These are phyloP conservation scores for Leishmania braziliensis DNA, from an alignment of 208 protist species.

Conservation along the genomic window DNA sequence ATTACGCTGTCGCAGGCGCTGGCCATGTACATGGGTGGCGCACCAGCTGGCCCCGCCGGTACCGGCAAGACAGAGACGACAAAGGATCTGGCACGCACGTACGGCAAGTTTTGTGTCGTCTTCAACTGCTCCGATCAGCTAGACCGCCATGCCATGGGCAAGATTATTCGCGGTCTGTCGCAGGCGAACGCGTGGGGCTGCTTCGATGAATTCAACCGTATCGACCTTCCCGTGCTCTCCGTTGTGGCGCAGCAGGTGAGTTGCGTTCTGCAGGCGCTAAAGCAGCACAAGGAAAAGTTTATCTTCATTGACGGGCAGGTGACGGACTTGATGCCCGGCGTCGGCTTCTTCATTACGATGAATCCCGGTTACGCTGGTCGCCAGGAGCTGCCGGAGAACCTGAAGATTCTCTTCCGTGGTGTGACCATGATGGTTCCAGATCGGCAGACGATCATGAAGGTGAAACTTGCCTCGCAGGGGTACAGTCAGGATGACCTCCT, in stretches of 20 bases:
- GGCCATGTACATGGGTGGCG: conserved; percentile 3
- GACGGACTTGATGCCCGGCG: conserved; percentile 90
- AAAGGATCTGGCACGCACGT: conserved; percentile 94
- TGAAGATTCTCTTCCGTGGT: conserved; percentile 98
- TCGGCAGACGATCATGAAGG: conserved; percentile 97
- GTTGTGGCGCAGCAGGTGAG: conserved; percentile 95
- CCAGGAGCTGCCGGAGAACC: conserved; percentile 98
- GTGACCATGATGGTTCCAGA: conserved; percentile 99
- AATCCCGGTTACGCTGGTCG: conserved; percentile 98
- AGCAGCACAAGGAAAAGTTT: conserved; percentile 93
- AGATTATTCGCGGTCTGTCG: conserved; percentile 95
- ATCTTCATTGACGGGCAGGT: conserved; percentile 94
- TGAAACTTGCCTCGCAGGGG: conserved; percentile 93
- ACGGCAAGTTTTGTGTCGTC: conserved; percentile 95
- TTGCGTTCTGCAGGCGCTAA: conserved; percentile 91
- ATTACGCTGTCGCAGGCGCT: conserved; percentile 1
- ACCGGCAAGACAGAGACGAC: conserved; percentile 55
- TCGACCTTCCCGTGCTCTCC: conserved; percentile 94
- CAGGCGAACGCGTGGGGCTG: conserved; percentile 95
- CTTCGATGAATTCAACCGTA: conserved; percentile 96
- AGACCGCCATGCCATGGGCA: conserved; percentile 93
- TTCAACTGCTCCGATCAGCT: conserved; percentile 96
- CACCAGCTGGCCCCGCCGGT: conserved; percentile 10
- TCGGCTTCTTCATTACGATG: conserved; percentile 99
- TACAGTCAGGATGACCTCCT: conserved; percentile 94